phyloP scores from a whole-genome alignment of 805 yeast genomes.

The Cyberlindnera euphorbiae region DNA sequence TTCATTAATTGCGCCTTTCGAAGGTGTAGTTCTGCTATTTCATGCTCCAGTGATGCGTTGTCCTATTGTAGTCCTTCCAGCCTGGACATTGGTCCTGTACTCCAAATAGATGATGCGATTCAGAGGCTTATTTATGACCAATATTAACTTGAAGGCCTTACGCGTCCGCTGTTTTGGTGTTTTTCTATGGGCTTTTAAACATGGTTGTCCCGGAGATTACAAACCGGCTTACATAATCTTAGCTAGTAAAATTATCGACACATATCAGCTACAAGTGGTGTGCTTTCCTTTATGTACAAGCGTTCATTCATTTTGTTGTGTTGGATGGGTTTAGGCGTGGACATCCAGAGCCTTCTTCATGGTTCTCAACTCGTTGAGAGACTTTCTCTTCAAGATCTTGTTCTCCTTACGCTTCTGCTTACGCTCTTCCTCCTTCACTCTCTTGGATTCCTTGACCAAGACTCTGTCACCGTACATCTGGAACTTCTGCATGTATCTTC shows the following conservation, averaged over 20 bases:
- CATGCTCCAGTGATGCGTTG: slow-evolving; percentile 31
- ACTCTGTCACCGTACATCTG: slow-evolving; percentile 72
- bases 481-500: slow-evolving; percentile 72
- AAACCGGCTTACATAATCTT: not conserved
- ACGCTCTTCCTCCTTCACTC: slow-evolving; percentile 41
- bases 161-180: too few relatives aligned
- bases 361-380: slow-evolving; percentile 22
- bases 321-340: not conserved
- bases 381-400: slow-evolving; percentile 30
- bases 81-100: slow-evolving; percentile 21
- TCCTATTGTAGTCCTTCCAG: slow-evolving; percentile 32
- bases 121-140: too few relatives aligned
- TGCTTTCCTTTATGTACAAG: not conserved
- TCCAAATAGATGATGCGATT: not conserved
- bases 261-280: not conserved
- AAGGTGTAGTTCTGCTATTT: slow-evolving; percentile 24
- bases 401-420: slow-evolving; percentile 43
- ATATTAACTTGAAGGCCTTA: too few relatives aligned
- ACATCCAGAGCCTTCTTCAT: slow-evolving; percentile 23
- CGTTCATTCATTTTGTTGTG: not conserved
- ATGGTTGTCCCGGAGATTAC: not conserved
- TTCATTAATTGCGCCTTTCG: slow-evolving; percentile 19
- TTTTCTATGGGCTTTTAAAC: too few relatives aligned
- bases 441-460: slow-evolving; percentile 53
- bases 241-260: not conserved